Evolutionary conservation across 2,329 filamentous ascomycete genomes (phyloP), one percentile per base, ranked within the genome.

Genomic region (Fusarium lyarnte): DNA sequence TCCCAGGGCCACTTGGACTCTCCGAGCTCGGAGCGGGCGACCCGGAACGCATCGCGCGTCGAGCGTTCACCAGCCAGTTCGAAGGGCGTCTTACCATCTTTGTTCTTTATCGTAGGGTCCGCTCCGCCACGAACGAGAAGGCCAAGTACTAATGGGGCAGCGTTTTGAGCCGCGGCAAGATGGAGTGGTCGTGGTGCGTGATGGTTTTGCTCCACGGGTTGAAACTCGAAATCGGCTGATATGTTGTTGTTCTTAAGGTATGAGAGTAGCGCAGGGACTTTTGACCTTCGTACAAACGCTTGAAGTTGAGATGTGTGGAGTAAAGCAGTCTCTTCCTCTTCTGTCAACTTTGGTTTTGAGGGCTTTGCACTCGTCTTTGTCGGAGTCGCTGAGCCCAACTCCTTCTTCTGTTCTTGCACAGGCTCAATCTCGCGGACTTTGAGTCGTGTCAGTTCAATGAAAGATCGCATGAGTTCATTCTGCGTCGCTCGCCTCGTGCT

Each of bases 401-500:
- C 81, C 73, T 81, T 82, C 74, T 84, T 87, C 38, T 81, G 80
- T 66, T 87, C 85, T 17, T 90, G 87, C 6, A 85, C 87, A 71
- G 94, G 92, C 64, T 93, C 88, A 33, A 98, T 88, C 69, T 93
- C 92, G 53, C 90, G 90, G 51, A 97, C 87, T 81, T 99, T 98
- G 21, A 98, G 87, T 21, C 96, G 87, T 0, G 96, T 99, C 36
- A 99, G 87, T 83, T 99, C 96, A 70, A 97, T 93, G 77, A 98
- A 99, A 2, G 93, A 93, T 42, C 95, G 90, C 92, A 98, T 96
- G 0, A 99, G 90, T 81, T 99, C 96, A 52, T 92, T 93, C 78
- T 98, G 95, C 0, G 96, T 99, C 2, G 96, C 94, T 63, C 96
- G 88, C 17, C 94, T 89, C 13, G 96, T 99, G 80, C 89, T 97